Percentiles rank a stretch among this genome's conserved stretches.
phyloP scores from a whole-genome alignment of 331 rosid genomes.

The Malus hybrid region DNA sequence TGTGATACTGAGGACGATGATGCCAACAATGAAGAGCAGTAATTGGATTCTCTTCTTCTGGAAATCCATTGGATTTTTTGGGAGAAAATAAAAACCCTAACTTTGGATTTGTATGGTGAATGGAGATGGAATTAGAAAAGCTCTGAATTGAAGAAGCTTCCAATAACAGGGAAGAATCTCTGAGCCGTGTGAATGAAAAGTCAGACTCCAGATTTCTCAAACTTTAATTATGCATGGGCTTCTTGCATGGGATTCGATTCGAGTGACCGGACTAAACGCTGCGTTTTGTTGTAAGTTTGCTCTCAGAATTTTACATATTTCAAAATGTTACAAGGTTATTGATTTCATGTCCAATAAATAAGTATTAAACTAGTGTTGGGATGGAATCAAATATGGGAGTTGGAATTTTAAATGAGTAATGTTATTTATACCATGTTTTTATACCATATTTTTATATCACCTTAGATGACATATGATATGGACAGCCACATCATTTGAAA shows the following conservation, averaged over 20 bases:
- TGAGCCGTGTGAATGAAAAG: not conserved
- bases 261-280: not conserved
- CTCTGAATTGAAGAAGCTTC: conserved; percentile 3
- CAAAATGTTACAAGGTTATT: too few relatives aligned
- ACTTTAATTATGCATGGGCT: not conserved
- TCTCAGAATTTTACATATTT: too few relatives aligned
- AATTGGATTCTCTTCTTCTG: conserved; percentile 45
- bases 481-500: too few relatives aligned
- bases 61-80: conserved; percentile 42
- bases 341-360: too few relatives aligned
- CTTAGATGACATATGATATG: too few relatives aligned
- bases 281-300: not conserved
- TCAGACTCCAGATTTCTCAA: not conserved
- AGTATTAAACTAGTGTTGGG: too few relatives aligned
- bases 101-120: not conserved
- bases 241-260: not conserved
- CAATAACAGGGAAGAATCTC: conserved; percentile 24
- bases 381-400: too few relatives aligned
- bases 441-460: too few relatives aligned
- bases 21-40: conserved; percentile 31
- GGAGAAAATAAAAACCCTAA: conserved; percentile 2
- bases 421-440: too few relatives aligned
- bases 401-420: too few relatives aligned
- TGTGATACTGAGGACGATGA: conserved; percentile 63
- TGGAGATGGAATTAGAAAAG: not conserved